A percentile compares a stretch with the other conserved stretches of the same genome.
Conservation (phyloP, 2,329 filamentous ascomycete genomes). For the Colletotrichum somersetense region DNA sequence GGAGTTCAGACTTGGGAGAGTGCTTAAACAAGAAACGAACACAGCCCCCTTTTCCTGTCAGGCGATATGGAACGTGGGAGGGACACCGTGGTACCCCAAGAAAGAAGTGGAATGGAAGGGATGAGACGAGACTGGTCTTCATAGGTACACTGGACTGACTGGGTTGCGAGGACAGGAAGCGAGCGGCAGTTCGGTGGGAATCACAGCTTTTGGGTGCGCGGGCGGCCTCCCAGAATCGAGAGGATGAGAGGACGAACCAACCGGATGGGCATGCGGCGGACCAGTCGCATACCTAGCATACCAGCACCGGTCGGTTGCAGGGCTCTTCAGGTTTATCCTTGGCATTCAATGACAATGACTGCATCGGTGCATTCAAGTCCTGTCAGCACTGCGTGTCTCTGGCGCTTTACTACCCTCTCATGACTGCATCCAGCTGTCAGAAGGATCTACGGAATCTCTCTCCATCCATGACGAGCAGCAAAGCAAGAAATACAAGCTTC, state of each 20-base stretch:
- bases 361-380: neutral
- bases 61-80: constrained; percentile 35
- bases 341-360: constrained; percentile 1
- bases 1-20: constrained; percentile 25
- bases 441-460: neutral
- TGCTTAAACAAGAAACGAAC: constrained; percentile 37
- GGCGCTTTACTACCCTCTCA: neutral
- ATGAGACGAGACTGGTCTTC: constrained; percentile 20
- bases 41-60: constrained; percentile 42
- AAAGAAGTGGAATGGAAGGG: constrained; percentile 9
- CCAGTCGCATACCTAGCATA: neutral
- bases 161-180: neutral
- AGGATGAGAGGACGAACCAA: constrained; percentile 12
- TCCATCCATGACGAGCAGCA: neutral
- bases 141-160: no score
- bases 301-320: neutral
- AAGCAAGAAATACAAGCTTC: neutral
- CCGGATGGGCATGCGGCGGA: neutral
- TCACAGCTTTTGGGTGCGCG: constrained; percentile 11
- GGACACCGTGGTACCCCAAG: constrained; percentile 20
- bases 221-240: constrained; percentile 15
- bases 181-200: constrained; percentile 3
- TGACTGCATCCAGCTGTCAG: constrained; percentile 10
- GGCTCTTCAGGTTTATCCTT: neutral
- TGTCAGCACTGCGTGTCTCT: neutral